Conservation (phyloP, 768 basidiomycete species). For the Chalciporus piperatus region DNA sequence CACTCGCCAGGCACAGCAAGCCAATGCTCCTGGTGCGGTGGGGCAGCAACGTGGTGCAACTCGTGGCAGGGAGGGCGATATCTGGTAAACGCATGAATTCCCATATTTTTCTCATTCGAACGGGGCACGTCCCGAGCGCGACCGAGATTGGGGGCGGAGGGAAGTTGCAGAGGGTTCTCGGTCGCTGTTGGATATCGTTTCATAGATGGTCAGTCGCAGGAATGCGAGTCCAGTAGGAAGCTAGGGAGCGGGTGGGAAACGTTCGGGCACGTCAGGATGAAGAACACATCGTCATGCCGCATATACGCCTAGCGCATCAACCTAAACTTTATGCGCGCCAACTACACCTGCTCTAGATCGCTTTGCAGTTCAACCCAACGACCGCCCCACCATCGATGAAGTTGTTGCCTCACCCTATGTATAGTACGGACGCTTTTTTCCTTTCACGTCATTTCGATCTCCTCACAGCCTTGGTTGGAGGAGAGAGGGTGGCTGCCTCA, state of each 20-base stretch:
- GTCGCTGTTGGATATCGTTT: slow-evolving; percentile 34
- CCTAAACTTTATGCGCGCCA: slow-evolving; percentile 8
- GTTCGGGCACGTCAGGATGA: slow-evolving; percentile 25
- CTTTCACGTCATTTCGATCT: slow-evolving; percentile 45
- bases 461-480: slow-evolving; percentile 11
- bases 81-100: slow-evolving; percentile 39
- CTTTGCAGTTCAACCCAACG: slow-evolving; percentile 17
- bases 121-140: slow-evolving; percentile 43
- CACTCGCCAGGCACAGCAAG: slow-evolving; percentile 70
- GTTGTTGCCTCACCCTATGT: slow-evolving; percentile 41
- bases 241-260: slow-evolving; percentile 18
- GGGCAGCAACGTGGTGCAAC: slow-evolving; percentile 43
- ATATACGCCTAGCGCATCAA: slow-evolving; percentile 19
- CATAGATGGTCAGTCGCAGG: slow-evolving; percentile 34
- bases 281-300: slow-evolving; percentile 1
- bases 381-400: slow-evolving; percentile 28
- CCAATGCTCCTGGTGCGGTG: slow-evolving; percentile 46
- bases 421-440: slow-evolving; percentile 76
- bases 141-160: slow-evolving; percentile 42
- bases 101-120: slow-evolving; percentile 31
- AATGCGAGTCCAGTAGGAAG: slow-evolving; percentile 16
- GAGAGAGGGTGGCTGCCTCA: slow-evolving; percentile 29
- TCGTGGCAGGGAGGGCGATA: slow-evolving; percentile 43
- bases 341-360: slow-evolving; percentile 18
- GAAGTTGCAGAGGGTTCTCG: slow-evolving; percentile 33